Base-by-base conservation (phyloP, 176 grass and related monocot genomes). In the Ensete ventricosum region DNA sequence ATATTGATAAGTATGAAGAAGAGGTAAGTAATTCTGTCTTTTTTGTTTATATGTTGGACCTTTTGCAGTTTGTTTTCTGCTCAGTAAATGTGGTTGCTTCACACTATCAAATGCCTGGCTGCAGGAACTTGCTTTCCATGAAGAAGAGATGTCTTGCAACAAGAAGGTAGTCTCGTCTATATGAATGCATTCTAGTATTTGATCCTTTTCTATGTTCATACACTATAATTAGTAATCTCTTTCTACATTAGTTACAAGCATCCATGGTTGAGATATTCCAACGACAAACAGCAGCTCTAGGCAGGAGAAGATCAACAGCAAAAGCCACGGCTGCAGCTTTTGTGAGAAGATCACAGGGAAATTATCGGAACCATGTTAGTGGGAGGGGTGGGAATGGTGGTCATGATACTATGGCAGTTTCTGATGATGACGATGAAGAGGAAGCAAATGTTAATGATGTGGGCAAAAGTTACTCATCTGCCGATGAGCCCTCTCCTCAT, bases 181-280 rank as follows among this genome's bases (percentile, higher is more conserved):
- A 14, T 9, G 12, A 21, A 55, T 58, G 69, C 17, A 43, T 52
- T 57, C 43, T 14, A 13, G 25, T 34, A 2, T 50, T 20, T 69
- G 23, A 8, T 77, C 27, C 11, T 14, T 82, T 74, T 64, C 19
- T 67, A 82, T 12, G 12, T 49, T 59, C 70, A 8, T 57, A 25
- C 2, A 7, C 72, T 50, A 43, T 21, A 55, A 8, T 14, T 48
- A 55, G 62, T 76, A 43, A 43, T 17, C 24, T 23, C 53, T 17
- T 6, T 77, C 52, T 22, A 64, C 59, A 12, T n/a, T 64, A 84
- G 83, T 75, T 84, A 43, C 83, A 84, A 80, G 77, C 63, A 74
- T 58, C 71, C 8, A 84, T 84, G 59, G 83, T 77, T 20, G 77
- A 84, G 62, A 84, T 77, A 71, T 84, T 80, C 68, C 70, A 20